Conservation (phyloP, 2,329 filamentous ascomycete genomes). For the Parastagonospora avenae region DNA sequence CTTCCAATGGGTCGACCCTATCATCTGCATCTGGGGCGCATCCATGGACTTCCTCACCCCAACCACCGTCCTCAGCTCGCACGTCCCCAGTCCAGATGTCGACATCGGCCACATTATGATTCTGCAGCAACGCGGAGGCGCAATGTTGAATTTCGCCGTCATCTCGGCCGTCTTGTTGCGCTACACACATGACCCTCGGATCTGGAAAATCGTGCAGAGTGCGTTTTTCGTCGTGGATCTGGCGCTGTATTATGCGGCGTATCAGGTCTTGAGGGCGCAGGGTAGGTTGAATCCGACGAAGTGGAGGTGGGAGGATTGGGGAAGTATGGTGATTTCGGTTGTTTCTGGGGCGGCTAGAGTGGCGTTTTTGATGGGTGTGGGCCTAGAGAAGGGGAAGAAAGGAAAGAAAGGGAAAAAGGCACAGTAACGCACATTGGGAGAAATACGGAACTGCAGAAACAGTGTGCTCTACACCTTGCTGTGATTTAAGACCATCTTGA, state of each 20-base stretch:
- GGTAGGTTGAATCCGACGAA: constrained; percentile 12
- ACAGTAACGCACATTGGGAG: too few species aligned
- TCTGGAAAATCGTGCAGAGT: constrained; percentile 30
- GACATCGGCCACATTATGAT: constrained; percentile 33
- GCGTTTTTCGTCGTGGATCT: constrained; percentile 27
- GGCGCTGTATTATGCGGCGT: constrained; percentile 26
- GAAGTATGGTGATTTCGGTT: constrained; percentile 39
- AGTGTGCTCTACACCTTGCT: too few species aligned
- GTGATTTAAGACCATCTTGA: too few species aligned
- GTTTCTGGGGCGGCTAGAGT: constrained; percentile 26
- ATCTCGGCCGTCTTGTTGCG: constrained; percentile 32
- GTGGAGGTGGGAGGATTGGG: constrained; percentile 34
- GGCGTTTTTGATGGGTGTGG: constrained; percentile 25
- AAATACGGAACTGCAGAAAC: too few species aligned
- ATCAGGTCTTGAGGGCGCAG: constrained; percentile 19
- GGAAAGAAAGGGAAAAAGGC: neutral
- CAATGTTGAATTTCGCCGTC: constrained; percentile 34
- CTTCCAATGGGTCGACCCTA: constrained; percentile 34
- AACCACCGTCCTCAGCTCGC: constrained; percentile 22
- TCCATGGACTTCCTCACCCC: constrained; percentile 36
- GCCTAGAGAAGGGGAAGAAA: constrained; percentile 15
- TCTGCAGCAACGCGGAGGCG: constrained; percentile 31
- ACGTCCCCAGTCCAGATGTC: constrained; percentile 18
- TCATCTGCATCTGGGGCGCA: constrained; percentile 32
- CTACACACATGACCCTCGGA: constrained; percentile 24